These are phyloP conservation scores for Alternaria longipes DNA, from an alignment of 2,329 filamentous ascomycete species.

Conservation along the genomic window DNA sequence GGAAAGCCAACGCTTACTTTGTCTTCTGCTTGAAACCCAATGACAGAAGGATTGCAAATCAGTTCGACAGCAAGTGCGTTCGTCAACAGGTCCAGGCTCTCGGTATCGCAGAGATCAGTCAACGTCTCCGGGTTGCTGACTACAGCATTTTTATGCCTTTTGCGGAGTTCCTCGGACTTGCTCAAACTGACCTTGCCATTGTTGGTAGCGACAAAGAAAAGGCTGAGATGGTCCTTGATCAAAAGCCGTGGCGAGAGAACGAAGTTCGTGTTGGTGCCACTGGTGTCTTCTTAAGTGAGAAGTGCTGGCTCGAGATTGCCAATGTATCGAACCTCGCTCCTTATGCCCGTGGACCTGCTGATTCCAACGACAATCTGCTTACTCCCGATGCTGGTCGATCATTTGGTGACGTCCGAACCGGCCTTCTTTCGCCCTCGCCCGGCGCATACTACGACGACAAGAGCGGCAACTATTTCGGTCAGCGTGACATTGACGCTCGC, in stretches of 20 bases:
- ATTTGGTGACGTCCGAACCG: slow-evolving; percentile 68
- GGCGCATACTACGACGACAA: slow-evolving; percentile 78
- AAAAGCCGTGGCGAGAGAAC: slow-evolving; percentile 90
- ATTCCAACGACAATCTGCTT: slow-evolving; percentile 62
- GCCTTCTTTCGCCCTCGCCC: slow-evolving; percentile 64
- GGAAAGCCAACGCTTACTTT: slow-evolving; percentile 92
- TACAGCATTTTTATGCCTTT: slow-evolving; percentile 97
- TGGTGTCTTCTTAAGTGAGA: slow-evolving; percentile 93
- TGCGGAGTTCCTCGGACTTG: slow-evolving; percentile 89
- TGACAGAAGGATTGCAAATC: slow-evolving; percentile 94
- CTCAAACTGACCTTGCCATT: slow-evolving; percentile 83
- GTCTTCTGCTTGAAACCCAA: slow-evolving; percentile 98
- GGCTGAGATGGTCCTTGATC: slow-evolving; percentile 88
- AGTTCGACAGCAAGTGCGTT: slow-evolving; percentile 99
- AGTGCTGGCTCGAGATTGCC: slow-evolving; percentile 92
- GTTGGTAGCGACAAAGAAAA: slow-evolving; percentile 94
- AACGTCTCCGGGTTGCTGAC: slow-evolving; percentile 89
- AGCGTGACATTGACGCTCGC: slow-evolving; percentile 79
- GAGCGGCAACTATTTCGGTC: slow-evolving; percentile 82
- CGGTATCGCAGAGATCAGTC: slow-evolving; percentile 96
- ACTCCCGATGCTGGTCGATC: slow-evolving; percentile 61
- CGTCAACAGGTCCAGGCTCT: slow-evolving; percentile 93
- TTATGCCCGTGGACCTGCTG: slow-evolving; percentile 53
- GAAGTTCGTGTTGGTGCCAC: slow-evolving; percentile 91
- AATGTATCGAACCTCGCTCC: slow-evolving; percentile 68